Evolutionary conservation across 208 protist species (phyloP), one percentile per base, ranked within the genome.

Genomic region (Wallacemonas collosoma): DNA sequence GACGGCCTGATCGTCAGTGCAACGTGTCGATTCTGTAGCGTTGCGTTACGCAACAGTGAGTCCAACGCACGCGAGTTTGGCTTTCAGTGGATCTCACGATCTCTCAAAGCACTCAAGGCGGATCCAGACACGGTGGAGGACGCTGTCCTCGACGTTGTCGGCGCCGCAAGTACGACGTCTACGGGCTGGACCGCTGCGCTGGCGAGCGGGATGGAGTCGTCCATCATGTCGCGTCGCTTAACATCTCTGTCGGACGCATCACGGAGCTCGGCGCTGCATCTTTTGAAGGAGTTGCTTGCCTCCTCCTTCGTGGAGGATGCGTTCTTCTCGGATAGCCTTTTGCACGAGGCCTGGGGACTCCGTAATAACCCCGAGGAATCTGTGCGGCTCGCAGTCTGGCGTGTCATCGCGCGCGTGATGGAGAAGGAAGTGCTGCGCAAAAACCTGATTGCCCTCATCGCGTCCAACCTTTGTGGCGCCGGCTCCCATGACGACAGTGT

Each of bases 271-370:
- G 77, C 68, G 26, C 74, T 95, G 55, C 72, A 78, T 17, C 63
- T 95, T 17, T 54, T 91, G 47, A 2, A 17, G 1, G 55, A 56
- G 5, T 39, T 93, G 50, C 68, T 89, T 17, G 53, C 65, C 11
- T 90, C 84, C 8, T 58, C 85, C 35, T 81, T 84, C 56, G 73
- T 90, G n/a, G 75, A 73, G 4, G 72, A 76, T 36, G 68, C 67
- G 35, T 79, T 79, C 61, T 79, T 94, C 70, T 71, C 74, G 0
- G 54, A 72, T 6, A 63, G 70, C 35, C 39, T 86, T 17, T 15
- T 95, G 36, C 71, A 73, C 53, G 79, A 87, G 6, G 88, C 74
- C 6, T 95, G 90, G 88, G 66, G 84, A 55, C 73, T 86, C 4
- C 79, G 76, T 43, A 73, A 56, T 35, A 68, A 72, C 36, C 79